phyloP scores from a whole-genome alignment of 176 grass and related monocot genomes.

The Cenchrus americanus region DNA sequence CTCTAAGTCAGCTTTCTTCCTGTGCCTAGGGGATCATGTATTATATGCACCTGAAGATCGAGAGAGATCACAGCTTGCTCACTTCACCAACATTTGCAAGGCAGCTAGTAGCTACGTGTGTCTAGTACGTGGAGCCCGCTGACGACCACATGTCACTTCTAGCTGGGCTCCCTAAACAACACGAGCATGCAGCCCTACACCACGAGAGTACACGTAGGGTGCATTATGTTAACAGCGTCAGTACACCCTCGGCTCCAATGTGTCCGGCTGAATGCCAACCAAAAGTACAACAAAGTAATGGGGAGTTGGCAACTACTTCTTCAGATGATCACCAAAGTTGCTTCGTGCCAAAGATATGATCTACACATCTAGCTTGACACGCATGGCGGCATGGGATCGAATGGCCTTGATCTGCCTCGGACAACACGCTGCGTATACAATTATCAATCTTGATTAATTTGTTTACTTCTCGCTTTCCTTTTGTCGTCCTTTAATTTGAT shows the following conservation, averaged over 20 bases:
- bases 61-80: conserved; percentile 22
- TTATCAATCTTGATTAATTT: not conserved
- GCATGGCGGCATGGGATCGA: not conserved
- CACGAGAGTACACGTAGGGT: not conserved
- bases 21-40: conserved; percentile 17
- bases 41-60: not conserved
- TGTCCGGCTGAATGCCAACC: conserved; percentile 60
- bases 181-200: conserved; percentile 1
- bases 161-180: conserved; percentile 1
- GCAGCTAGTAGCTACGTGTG: not conserved
- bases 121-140: conserved; percentile 3
- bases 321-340: conserved; percentile 36
- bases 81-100: conserved; percentile 40
- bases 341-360: conserved; percentile 57
- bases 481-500: conserved; percentile 1
- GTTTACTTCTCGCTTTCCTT: no score
- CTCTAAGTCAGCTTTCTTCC: not conserved
- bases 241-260: conserved; percentile 47
- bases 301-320: conserved; percentile 21
- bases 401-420: not conserved
- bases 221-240: conserved; percentile 30
- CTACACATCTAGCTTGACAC: conserved; percentile 39
- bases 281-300: conserved; percentile 53
- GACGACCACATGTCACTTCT: conserved; percentile 31
- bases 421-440: not conserved